Conservation (phyloP, 129 eudicot genomes). For the Escallonia herrerae region DNA sequence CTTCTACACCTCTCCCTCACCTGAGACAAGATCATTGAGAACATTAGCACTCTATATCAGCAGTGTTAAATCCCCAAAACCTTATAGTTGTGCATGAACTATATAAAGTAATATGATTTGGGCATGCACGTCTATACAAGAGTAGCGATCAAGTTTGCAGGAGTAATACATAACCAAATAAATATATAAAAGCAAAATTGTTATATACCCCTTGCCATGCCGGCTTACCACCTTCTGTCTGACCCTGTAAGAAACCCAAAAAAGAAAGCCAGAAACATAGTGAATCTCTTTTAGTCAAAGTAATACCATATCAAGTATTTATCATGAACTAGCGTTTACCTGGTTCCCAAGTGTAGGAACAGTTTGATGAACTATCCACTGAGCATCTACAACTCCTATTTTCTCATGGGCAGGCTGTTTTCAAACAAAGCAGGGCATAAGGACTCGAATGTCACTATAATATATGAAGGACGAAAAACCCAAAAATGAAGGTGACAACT, state of each 20-base stretch:
- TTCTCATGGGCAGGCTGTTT: slow-evolving; percentile 90
- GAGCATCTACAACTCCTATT: slow-evolving; percentile 92
- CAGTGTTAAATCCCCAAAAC: too few species aligned
- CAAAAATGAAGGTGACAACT: slow-evolving; percentile 5
- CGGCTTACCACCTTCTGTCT: slow-evolving; percentile 33
- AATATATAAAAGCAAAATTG: not conserved
- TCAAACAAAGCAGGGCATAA: not conserved
- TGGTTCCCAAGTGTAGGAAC: slow-evolving; percentile 94
- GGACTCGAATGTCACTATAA: not conserved
- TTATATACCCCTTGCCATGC: slow-evolving; percentile 55
- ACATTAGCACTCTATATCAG: not conserved
- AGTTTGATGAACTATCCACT: slow-evolving; percentile 83
- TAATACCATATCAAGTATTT: not conserved
- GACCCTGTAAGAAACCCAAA: slow-evolving; percentile 22
- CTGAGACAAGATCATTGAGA: slow-evolving; percentile 12
- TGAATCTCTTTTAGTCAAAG: not conserved
- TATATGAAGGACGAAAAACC: not conserved
- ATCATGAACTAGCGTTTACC: slow-evolving; percentile 24
- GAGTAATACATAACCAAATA: not conserved
- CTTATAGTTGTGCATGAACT: not conserved
- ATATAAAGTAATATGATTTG: too few species aligned
- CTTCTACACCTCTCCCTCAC: slow-evolving; percentile 52
- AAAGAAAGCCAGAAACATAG: not conserved
- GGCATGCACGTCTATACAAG: too few species aligned
- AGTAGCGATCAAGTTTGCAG: not conserved